These are phyloP conservation scores for Chrysoporthe austroafricana DNA, from an alignment of 2,329 filamentous ascomycete species.

Conservation along the genomic window DNA sequence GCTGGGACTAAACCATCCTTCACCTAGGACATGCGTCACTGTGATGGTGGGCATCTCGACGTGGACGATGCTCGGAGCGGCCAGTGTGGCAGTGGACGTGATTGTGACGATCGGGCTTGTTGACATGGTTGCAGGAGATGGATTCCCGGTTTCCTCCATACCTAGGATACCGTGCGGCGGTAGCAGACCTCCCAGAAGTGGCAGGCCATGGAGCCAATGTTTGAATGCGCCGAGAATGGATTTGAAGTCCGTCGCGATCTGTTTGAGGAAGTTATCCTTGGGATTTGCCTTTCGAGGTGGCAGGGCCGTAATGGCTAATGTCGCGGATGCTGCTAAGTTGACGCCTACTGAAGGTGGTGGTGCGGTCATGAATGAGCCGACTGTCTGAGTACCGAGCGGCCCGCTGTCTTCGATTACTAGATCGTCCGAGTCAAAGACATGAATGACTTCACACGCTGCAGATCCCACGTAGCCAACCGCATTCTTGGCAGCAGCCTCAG, in stretches of 20 bases:
- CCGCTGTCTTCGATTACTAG: constrained; percentile 31
- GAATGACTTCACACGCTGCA: constrained; percentile 30
- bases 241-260: constrained; percentile 26
- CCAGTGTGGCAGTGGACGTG: constrained; percentile 9
- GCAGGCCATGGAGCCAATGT: constrained; percentile 24
- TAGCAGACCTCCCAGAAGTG: constrained; percentile 13
- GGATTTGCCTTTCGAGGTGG: constrained; percentile 28
- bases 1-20: constrained; percentile 28
- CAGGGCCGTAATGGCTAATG: constrained; percentile 16
- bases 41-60: constrained; percentile 24
- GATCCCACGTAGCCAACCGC: constrained; percentile 29
- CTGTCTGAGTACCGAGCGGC: constrained; percentile 28
- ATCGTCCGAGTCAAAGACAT: constrained; percentile 31
- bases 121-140: not conserved
- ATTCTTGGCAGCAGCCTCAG: constrained; percentile 28
- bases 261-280: constrained; percentile 26
- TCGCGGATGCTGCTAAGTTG: constrained; percentile 27
- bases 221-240: constrained; percentile 20
- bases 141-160: constrained; percentile 15
- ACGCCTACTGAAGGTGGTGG: constrained; percentile 29
- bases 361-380: constrained; percentile 31
- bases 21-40: constrained; percentile 27
- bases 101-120: constrained; percentile 4
- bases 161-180: constrained; percentile 16
- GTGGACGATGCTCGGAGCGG: constrained; percentile 1